Conservation (phyloP, 192 early-diverging fungal species). For the Phycomyces blakesleeanus region DNA sequence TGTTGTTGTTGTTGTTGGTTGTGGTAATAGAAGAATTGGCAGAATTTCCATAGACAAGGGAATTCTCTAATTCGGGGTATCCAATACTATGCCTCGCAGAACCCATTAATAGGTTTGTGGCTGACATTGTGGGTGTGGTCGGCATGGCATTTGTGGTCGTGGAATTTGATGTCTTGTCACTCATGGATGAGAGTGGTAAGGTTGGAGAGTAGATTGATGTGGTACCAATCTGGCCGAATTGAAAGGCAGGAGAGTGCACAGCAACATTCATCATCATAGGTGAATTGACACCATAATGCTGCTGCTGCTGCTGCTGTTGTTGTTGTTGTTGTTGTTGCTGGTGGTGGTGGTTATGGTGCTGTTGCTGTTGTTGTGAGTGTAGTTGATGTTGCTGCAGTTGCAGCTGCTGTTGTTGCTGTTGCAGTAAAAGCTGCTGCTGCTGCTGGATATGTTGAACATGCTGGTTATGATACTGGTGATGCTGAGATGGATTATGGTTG, state of each 20-base stretch:
- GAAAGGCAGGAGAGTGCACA: background rate
- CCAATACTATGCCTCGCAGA: too few species aligned
- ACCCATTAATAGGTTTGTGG: too few species aligned
- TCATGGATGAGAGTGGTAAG: background rate
- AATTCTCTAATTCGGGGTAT: too few species aligned
- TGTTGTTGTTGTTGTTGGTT: too few species aligned
- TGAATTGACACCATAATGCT: background rate
- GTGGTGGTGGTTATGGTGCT: slow-evolving; percentile 1
- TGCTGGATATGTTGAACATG: too few species aligned
- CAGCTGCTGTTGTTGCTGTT: slow-evolving; percentile 21
- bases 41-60: too few species aligned
- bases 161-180: background rate
- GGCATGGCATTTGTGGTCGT: slow-evolving; percentile 20
- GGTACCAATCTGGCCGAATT: background rate
- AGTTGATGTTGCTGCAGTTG: slow-evolving; percentile 18
- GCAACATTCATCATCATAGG: background rate
- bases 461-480: slow-evolving; percentile 40
- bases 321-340: slow-evolving; percentile 28
- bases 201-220: background rate
- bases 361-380: slow-evolving; percentile 14
- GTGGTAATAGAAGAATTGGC: too few species aligned
- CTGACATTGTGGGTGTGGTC: slow-evolving; percentile 15
- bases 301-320: slow-evolving; percentile 24
- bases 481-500: slow-evolving; percentile 25
- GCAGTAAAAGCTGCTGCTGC: slow-evolving; percentile 29